Evolutionary conservation across 1,139 yeast genomes (phyloP).

Genomic region (Saccharomyces hybrid): DNA sequence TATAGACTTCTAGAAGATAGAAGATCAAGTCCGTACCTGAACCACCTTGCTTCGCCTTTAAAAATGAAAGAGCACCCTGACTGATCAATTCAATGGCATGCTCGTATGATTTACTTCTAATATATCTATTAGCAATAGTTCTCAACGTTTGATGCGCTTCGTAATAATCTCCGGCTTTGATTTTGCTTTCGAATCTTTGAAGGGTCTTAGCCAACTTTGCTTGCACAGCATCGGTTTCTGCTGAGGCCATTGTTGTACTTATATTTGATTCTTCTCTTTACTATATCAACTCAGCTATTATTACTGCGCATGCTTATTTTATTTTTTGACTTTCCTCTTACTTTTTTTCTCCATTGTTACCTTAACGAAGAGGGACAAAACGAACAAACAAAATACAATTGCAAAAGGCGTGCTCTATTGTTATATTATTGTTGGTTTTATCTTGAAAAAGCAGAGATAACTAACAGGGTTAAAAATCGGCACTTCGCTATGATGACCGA

Average conservation of each 20-base stretch:
- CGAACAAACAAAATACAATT: not conserved
- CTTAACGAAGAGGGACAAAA: not conserved
- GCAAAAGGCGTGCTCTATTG: not conserved
- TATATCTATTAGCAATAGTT: constrained; percentile 79
- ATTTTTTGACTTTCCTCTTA: not conserved
- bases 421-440: not conserved
- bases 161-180: constrained; percentile 69
- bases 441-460: not conserved
- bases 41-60: constrained; percentile 64
- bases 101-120: constrained; percentile 54
- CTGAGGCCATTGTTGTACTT: not conserved
- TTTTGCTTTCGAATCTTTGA: constrained; percentile 58
- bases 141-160: constrained; percentile 94
- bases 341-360: not conserved
- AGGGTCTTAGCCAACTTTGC: constrained; percentile 52
- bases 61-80: constrained; percentile 60
- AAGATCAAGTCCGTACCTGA: constrained; percentile 73
- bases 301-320: not conserved
- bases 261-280: too few relatives aligned
- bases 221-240: constrained; percentile 2
- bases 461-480: too few relatives aligned
- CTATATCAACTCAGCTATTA: not conserved
- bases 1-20: constrained; percentile 64
- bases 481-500: not conserved
- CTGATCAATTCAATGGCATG: constrained; percentile 69